phyloP scores from a whole-genome alignment of 768 basidiomycete genomes.

The Cytidiella melzeri region DNA sequence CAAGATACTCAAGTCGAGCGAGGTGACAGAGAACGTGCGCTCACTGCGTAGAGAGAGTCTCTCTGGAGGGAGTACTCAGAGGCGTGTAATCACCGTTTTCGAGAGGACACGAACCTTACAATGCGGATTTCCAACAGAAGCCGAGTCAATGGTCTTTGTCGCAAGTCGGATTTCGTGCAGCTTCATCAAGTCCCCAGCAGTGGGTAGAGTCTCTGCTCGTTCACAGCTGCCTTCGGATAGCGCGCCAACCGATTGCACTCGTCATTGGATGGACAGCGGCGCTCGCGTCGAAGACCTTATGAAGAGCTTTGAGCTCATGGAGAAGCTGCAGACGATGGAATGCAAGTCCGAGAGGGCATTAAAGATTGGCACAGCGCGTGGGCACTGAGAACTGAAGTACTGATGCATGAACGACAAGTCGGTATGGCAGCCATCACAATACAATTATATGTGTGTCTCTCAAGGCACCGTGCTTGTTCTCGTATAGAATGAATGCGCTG shows the following conservation, averaged over 20 bases:
- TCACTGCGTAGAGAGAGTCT: no score
- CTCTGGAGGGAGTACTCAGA: no score
- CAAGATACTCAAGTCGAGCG: no score
- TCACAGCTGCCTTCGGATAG: slow-evolving; percentile 23
- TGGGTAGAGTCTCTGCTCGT: slow-evolving; percentile 47
- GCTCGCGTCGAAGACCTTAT: slow-evolving; percentile 72
- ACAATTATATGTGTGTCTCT: no score
- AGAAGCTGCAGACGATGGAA: slow-evolving; percentile 26
- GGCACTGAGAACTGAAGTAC: no score
- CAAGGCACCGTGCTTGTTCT: no score
- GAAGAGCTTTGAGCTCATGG: slow-evolving; percentile 48
- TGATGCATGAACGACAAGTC: slow-evolving; percentile 1
- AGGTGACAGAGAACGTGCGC: no score
- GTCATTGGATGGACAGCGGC: slow-evolving; percentile 54
- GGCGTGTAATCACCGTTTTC: no score
- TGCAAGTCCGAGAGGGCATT: slow-evolving; percentile 22
- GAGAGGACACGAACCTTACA: no score
- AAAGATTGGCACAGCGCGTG: slow-evolving; percentile 8
- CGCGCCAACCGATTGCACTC: slow-evolving; percentile 14
- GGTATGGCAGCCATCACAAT: slow-evolving; percentile 8
- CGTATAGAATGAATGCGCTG: no score
- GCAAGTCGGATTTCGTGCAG: slow-evolving; percentile 57
- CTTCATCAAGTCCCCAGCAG: slow-evolving; percentile 49
- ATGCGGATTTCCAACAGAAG: no score
- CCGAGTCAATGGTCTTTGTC: no score